A percentile compares a stretch with the other conserved stretches of the same genome.
Conservation (phyloP, 169 alveolate genomes). For the Theileria annulata region DNA sequence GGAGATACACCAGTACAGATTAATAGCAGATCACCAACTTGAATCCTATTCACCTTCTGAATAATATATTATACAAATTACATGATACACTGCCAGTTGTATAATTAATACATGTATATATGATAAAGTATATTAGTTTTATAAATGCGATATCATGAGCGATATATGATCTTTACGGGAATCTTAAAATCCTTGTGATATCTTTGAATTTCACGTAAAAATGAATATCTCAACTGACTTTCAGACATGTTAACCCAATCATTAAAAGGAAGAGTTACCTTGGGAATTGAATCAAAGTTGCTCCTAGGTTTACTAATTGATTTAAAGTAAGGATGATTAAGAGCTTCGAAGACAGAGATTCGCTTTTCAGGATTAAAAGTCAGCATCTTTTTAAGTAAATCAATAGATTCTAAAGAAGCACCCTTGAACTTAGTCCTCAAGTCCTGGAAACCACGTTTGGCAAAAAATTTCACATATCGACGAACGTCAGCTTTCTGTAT, state of each 20-base stretch:
- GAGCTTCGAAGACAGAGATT: slow-evolving; percentile 88
- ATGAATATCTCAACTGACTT: slow-evolving; percentile 83
- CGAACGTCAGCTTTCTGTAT: slow-evolving; percentile 86
- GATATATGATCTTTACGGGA: slow-evolving; percentile 71
- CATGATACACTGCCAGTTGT: background rate
- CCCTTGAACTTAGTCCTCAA: slow-evolving; percentile 79
- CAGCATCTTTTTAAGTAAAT: slow-evolving; percentile 89
- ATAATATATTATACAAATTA: background rate
- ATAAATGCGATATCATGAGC: slow-evolving; percentile 20
- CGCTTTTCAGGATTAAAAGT: slow-evolving; percentile 90
- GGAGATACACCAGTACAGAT: slow-evolving; percentile 69
- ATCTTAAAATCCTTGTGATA: slow-evolving; percentile 83
- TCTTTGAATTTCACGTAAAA: slow-evolving; percentile 77
- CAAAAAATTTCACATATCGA: slow-evolving; percentile 81
- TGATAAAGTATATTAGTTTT: background rate
- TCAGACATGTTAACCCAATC: slow-evolving; percentile 90
- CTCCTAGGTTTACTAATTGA: slow-evolving; percentile 77
- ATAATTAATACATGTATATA: background rate
- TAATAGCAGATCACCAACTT: slow-evolving; percentile 45
- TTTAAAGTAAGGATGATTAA: slow-evolving; percentile 90
- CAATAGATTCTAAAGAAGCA: slow-evolving; percentile 87
- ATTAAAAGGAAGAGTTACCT: slow-evolving; percentile 83
- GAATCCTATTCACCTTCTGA: background rate
- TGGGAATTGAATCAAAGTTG: slow-evolving; percentile 50
- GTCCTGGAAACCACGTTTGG: slow-evolving; percentile 75